Evolutionary conservation across 192 early-diverging fungal genomes (phyloP), one percentile per base, ranked within the genome.

Genomic region (Rhizophagus prolifer): DNA sequence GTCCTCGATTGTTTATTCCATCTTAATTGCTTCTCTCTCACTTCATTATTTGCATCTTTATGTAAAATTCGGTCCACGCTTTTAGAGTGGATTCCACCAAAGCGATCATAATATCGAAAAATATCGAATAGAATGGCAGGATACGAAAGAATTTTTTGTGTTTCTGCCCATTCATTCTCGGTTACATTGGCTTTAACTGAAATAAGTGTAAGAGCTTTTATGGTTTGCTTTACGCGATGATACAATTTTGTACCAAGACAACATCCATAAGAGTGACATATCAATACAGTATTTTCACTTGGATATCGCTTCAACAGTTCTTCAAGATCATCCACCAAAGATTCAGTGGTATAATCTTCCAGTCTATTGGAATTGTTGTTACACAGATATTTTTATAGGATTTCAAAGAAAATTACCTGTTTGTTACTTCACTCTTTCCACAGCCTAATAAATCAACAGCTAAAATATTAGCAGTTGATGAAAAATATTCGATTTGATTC

Each of bases 231-330:
- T 8, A 86, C 19, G 8, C 46, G 65, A 38, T 63, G 58, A 31
- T 81, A 84, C 31, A 89, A 82, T 58, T 80, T 79, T 1, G 84
- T 80, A 16, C 85, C 88, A 62, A 89, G 70, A 1, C 80, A 78
- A 41, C 88, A 89, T 0, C 88, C 88, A 74, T 86, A 89, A 1
- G 88, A 89, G 58, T 89, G 88, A 1, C 84, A 84, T 61, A 89
- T 83, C 23, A 89, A 79, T 36, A 89, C 84, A 0, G 82, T 88
- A 4, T 79, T 77, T 7, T 85, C 76, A 65, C 82, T 83, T 50
- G 81, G 81, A 75, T 88, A 89, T 28, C 84, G 68, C 46, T 82
- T 78, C 5, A 87, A 65, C 21, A 89, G 65, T 8, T 77, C 70
- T 12, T 79, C 61, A 4, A 89, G 72, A 71, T 88, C 85, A 9